These are phyloP conservation scores for Candida ulmi DNA, from an alignment of 805 yeast species.

Conservation along the genomic window DNA sequence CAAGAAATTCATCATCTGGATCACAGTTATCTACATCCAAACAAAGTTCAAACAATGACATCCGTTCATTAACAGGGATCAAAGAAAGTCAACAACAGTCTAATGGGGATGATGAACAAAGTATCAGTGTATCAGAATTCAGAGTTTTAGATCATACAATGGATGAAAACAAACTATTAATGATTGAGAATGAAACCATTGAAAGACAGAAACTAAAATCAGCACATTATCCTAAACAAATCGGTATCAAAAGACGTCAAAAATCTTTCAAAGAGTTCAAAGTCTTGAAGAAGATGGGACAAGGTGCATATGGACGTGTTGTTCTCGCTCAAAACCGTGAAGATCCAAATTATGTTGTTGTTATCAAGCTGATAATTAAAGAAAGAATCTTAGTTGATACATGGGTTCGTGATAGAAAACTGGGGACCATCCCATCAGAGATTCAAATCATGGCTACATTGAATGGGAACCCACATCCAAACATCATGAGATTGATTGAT, in stretches of 20 bases:
- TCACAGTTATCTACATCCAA: conserved; percentile 5
- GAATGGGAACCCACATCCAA: conserved; percentile 75
- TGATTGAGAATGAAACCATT: conserved; percentile 40
- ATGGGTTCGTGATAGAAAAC: conserved; percentile 87
- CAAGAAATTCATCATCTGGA: conserved; percentile 10
- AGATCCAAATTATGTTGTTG: conserved; percentile 60
- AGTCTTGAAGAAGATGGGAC: conserved; percentile 77
- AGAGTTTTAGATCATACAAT: conserved; percentile 1
- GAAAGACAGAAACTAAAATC: conserved; percentile 32
- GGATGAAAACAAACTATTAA: conserved; percentile 37
- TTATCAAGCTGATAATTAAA: conserved; percentile 85
- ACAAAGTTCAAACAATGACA: neutral
- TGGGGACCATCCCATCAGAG: conserved; percentile 96
- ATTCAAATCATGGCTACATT: conserved; percentile 88
- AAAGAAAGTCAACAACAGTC: conserved; percentile 12
- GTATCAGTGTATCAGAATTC: neutral
- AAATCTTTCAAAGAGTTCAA: conserved; percentile 69
- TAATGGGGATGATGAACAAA: neutral
- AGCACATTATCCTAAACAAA: conserved; percentile 30
- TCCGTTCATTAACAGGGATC: neutral
- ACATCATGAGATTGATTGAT: conserved; percentile 78
- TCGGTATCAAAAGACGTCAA: conserved; percentile 66
- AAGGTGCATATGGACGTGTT: conserved; percentile 96
- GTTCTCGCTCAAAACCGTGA: conserved; percentile 65
- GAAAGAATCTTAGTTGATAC: conserved; percentile 93